These are phyloP conservation scores for Geosmithia flava DNA, from an alignment of 2,329 filamentous ascomycete species.

Conservation along the genomic window DNA sequence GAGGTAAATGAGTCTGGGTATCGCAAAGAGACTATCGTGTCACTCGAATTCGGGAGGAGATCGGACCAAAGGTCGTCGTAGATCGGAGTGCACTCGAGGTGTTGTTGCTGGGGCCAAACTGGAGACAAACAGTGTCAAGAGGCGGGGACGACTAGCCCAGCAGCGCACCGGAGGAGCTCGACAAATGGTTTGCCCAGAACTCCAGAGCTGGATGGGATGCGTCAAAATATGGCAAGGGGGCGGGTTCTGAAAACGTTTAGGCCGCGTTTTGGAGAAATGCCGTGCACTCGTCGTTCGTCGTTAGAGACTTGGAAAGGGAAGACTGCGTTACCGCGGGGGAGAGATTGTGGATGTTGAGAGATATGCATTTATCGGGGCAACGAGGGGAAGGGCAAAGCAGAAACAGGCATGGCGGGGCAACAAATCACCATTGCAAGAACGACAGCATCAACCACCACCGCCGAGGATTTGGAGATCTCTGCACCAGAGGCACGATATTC, in stretches of 20 bases:
- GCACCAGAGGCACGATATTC: background rate
- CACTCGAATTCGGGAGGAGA: background rate
- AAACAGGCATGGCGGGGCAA: background rate
- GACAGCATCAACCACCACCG: background rate
- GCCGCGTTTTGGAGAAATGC: background rate
- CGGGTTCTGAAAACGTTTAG: background rate
- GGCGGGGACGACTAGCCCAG: background rate
- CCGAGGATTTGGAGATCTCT: background rate
- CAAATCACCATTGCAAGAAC: background rate
- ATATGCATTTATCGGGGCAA: background rate
- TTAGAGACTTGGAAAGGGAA: background rate
- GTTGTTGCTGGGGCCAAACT: background rate
- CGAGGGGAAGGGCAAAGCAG: background rate
- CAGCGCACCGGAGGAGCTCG: background rate
- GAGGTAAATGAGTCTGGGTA: background rate
- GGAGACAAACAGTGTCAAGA: background rate
- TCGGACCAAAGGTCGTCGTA: background rate
- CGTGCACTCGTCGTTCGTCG: background rate
- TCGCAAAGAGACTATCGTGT: background rate
- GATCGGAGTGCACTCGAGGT: background rate
- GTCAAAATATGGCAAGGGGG: background rate
- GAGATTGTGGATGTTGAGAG: background rate
- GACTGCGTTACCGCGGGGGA: background rate
- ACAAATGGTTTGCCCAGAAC: background rate
- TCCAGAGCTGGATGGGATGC: background rate